Evolutionary conservation across 2,329 filamentous ascomycete genomes (phyloP).

Genomic region (Aspergillus brunneoviolaceus): DNA sequence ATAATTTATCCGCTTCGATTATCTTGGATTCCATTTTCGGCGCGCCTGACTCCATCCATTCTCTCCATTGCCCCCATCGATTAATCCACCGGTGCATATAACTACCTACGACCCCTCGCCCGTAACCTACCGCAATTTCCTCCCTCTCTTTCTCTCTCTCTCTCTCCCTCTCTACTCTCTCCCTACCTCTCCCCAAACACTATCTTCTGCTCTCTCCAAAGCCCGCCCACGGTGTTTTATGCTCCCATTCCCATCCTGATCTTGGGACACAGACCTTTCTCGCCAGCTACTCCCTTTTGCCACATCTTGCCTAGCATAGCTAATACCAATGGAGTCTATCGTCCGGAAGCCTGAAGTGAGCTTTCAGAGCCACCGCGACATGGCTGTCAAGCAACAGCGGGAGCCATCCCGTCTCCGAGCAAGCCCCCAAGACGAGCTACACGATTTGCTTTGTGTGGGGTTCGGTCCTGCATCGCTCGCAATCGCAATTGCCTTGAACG

Average conservation of each 20-base stretch:
- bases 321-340: constrained; percentile 22
- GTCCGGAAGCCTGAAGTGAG: constrained; percentile 27
- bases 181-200: neutral
- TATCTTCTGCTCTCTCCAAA: constrained; percentile 3
- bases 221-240: constrained; percentile 7
- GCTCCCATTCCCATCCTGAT: neutral
- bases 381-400: constrained; percentile 25
- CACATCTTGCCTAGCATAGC: neutral
- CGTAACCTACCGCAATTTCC: constrained; percentile 9
- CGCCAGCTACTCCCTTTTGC: neutral
- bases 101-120: constrained; percentile 9
- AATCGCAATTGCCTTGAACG: constrained; percentile 84
- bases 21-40: constrained; percentile 1
- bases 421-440: constrained; percentile 62
- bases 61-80: neutral
- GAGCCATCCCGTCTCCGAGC: constrained; percentile 50
- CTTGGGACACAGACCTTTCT: neutral
- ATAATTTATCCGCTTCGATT: neutral
- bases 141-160: neutral
- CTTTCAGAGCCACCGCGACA: constrained; percentile 25
- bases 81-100: constrained; percentile 17
- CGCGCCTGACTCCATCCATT: neutral
- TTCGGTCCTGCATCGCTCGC: constrained; percentile 91
- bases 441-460: constrained; percentile 86
- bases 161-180: neutral